Evolutionary conservation across 257 asterid species (phyloP).

Genomic region (Euphrasia confusa): DNA sequence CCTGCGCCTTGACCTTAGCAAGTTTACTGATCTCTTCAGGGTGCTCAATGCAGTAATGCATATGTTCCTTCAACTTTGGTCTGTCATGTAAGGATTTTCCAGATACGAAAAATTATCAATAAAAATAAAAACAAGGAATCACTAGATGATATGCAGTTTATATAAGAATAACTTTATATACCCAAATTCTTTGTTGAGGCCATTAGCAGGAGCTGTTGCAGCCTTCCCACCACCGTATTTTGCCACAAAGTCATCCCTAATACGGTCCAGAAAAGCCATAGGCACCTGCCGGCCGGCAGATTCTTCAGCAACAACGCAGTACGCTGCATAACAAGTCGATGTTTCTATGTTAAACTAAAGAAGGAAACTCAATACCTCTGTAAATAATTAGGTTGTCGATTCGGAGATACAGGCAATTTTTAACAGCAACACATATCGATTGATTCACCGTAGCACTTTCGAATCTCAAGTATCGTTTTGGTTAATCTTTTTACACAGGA

Average conservation of each 20-base stretch:
- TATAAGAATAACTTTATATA: slow-evolving; percentile 21
- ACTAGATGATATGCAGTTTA: background rate
- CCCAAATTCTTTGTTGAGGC: slow-evolving; percentile 77
- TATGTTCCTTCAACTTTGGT: slow-evolving; percentile 69
- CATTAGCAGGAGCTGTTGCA: slow-evolving; percentile 59
- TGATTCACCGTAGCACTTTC: background rate
- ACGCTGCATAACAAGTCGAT: slow-evolving; percentile 47
- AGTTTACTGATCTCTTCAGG: slow-evolving; percentile 80
- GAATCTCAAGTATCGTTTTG: background rate
- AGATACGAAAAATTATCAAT: background rate
- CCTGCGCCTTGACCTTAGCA: slow-evolving; percentile 78
- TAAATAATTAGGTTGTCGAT: too few species aligned
- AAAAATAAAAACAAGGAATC: background rate
- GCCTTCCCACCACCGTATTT: slow-evolving; percentile 77
- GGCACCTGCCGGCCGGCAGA: slow-evolving; percentile 76
- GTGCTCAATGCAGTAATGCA: slow-evolving; percentile 61
- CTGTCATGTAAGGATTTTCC: slow-evolving; percentile 28
- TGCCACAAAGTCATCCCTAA: slow-evolving; percentile 67
- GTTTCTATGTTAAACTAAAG: background rate
- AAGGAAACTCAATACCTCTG: background rate
- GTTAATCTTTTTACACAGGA: background rate
- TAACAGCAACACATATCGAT: too few species aligned
- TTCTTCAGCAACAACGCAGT: slow-evolving; percentile 85
- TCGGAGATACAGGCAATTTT: too few species aligned
- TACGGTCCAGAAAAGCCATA: slow-evolving; percentile 69